A percentile compares a stretch with the other conserved stretches of the same genome.
These are phyloP conservation scores for Paradendryphiella salina DNA, from an alignment of 2,329 filamentous ascomycete species.

Conservation along the genomic window DNA sequence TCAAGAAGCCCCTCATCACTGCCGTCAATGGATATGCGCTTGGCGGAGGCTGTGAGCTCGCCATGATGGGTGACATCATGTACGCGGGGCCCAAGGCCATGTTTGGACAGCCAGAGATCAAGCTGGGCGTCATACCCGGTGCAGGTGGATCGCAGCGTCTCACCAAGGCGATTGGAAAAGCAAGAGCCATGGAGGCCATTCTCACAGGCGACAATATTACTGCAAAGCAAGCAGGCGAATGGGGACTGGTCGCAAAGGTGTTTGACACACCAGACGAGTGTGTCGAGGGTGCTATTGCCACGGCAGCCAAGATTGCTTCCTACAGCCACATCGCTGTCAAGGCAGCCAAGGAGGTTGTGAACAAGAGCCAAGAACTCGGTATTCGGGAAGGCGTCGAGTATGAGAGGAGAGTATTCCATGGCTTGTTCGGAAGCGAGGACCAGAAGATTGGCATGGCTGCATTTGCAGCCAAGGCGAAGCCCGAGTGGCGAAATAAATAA, in stretches of 20 bases:
- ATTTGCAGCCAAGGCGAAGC: slow-evolving; percentile 92
- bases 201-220: slow-evolving; percentile 67
- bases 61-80: slow-evolving; percentile 95
- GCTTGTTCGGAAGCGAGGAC: slow-evolving; percentile 89
- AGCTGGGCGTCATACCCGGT: slow-evolving; percentile 88
- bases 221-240: slow-evolving; percentile 81
- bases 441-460: slow-evolving; percentile 96
- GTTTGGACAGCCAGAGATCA: slow-evolving; percentile 97
- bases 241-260: slow-evolving; percentile 84
- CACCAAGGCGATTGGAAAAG: slow-evolving; percentile 64
- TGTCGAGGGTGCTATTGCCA: slow-evolving; percentile 77
- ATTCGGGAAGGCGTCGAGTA: slow-evolving; percentile 91
- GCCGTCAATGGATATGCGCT: slow-evolving; percentile 94
- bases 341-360: slow-evolving; percentile 96
- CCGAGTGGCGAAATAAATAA: slow-evolving; percentile 84
- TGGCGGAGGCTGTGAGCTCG: slow-evolving; percentile 92
- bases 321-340: slow-evolving; percentile 86
- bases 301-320: slow-evolving; percentile 85
- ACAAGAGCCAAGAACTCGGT: slow-evolving; percentile 93
- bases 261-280: slow-evolving; percentile 81
- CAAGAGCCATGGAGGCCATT: slow-evolving; percentile 53
- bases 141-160: slow-evolving; percentile 89
- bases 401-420: slow-evolving; percentile 91
- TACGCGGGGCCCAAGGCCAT: slow-evolving; percentile 86
- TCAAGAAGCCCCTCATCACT: slow-evolving; percentile 93